Evolutionary conservation across 371 early-diverging fungal species (phyloP), one percentile per base, ranked within the genome.

Genomic region (Rhizopus microsporus): DNA sequence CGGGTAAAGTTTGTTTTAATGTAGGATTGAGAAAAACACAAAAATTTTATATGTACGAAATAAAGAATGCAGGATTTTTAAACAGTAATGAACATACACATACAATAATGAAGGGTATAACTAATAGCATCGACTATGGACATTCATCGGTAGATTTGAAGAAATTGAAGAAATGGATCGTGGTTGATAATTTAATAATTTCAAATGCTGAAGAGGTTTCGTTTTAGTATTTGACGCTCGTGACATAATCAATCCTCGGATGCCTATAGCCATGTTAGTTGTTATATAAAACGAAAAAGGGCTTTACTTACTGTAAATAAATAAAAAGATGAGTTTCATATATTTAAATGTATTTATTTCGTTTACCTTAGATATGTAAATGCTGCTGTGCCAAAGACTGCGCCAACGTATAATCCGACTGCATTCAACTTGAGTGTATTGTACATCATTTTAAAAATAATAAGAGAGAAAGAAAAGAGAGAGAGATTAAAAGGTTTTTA

Each of bases 361-460:
- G 29, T 23, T 35, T 47, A 65, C 60, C 56, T 43, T 12, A 63
- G 30, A 37, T 53, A 53, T 7, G 63, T 53, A 35, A 46, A 46
- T 29, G 63, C 63, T 29, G 63, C 63, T 49, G 65, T 60, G 6
- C 65, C 65, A 53, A 65, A 60, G 1, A 65, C 54, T 13, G 60
- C 60, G 23, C 65, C 50, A 13, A 65, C 57, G 49, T 52, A 65
- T 49, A 63, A 48, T 30, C 63, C 57, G 34, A 54, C 54, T 13
- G 42, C 39, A 42, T 33, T 48, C 40, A 54, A 32, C 42, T 16
- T 39, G 9, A 8, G n/a, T 50, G 6, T 31, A 50, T 30, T 5
- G 6, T 35, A 13, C 30, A n/a, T 50, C 8, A 37, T 15, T 13
- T 46, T 23, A 29, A 46, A 29, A 46, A 6, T 46, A 7, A 9